Base-by-base conservation (phyloP, 1,284 basidiomycete genomes). In the Paramarasmius palmivorus region DNA sequence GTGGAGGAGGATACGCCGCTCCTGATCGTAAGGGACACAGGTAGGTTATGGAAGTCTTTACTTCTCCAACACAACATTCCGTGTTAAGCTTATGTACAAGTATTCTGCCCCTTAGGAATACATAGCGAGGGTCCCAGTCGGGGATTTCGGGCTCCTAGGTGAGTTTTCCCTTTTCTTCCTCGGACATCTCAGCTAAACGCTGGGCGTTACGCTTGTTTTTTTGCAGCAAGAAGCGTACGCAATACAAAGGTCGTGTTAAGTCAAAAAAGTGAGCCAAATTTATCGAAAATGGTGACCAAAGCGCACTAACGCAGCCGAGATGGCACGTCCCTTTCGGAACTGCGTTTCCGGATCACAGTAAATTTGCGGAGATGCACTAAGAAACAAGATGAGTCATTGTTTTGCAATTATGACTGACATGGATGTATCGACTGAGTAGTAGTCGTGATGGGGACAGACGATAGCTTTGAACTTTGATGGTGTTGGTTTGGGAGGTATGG, bases 201-300 rank as follows among this genome's bases (percentile, higher is more conserved):
- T 22, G 17, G 3, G 29, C 37, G 15, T 56, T 56, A 2, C 45
- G 37, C 23, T 52, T 48, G 37, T 56, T 56, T 83, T n/a, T 63
- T 90, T 82, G 62, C 82, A 86, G 38, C 87, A 86, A 17, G 88
- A 87, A 83, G 88, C 82, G 61, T 91, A 90, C 23, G 88, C 83
- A 32, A 90, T 81, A 32, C 89, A 89, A 63, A 90, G 91, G 4
- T 90, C 90, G 58, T 91, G n/a, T n/a, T n/a, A n/a, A n/a, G n/a
- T n/a, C n/a, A n/a, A n/a, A n/a, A n/a, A n/a, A n/a, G n/a, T n/a
- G n/a, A n/a, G n/a, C n/a, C n/a, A n/a, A n/a, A n/a, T n/a, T 22
- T 49, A 51, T n/a, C 5, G n/a, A 49, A 6, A 52, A n/a, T n/a
- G n/a, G n/a, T n/a, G n/a, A 29, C 19, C 19, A 41, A 19, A 26